These are phyloP conservation scores for Ceratocystis variospora DNA, from an alignment of 2,329 filamentous ascomycete genomes.

Conservation along the genomic window DNA sequence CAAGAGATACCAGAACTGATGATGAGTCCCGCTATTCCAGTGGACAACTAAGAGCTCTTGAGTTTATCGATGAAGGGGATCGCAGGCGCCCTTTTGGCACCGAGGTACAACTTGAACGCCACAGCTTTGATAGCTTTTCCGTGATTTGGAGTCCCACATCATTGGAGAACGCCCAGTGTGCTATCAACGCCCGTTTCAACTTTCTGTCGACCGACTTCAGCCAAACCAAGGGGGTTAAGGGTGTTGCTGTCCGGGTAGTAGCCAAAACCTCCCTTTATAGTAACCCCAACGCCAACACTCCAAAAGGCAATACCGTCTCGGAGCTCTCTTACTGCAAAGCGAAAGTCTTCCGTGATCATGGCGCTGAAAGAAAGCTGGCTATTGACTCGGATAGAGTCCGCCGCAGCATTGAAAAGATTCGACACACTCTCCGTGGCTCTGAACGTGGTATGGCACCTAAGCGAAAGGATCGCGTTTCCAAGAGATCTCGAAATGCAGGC, in stretches of 20 bases:
- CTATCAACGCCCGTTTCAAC: slow-evolving; percentile 87
- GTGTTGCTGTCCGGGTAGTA: slow-evolving; percentile 84
- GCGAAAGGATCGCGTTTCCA: slow-evolving; percentile 17
- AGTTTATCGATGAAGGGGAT: slow-evolving; percentile 67
- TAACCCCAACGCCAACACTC: slow-evolving; percentile 25
- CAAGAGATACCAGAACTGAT: slow-evolving; percentile 52
- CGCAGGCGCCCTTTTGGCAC: slow-evolving; percentile 42
- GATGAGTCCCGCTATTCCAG: slow-evolving; percentile 91
- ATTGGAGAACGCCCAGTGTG: slow-evolving; percentile 59
- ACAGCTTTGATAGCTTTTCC: slow-evolving; percentile 87
- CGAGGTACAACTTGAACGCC: slow-evolving; percentile 55
- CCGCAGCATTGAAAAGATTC: slow-evolving; percentile 91
- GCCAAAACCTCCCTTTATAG: slow-evolving; percentile 66
- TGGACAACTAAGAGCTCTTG: slow-evolving; percentile 83
- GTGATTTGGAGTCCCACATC: slow-evolving; percentile 71
- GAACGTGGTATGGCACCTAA: slow-evolving; percentile 11
- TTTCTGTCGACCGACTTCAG: slow-evolving; percentile 98
- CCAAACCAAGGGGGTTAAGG: slow-evolving; percentile 96
- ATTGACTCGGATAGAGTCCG: slow-evolving; percentile 92
- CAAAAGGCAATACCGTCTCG: slow-evolving; percentile 22
- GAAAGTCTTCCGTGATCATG: slow-evolving; percentile 91
- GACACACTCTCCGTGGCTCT: slow-evolving; percentile 37
- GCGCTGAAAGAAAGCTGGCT: slow-evolving; percentile 83
- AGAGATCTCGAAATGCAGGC: slow-evolving; percentile 7
- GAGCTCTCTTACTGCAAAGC: slow-evolving; percentile 94